Percentiles rank a stretch among this genome's conserved stretches.
Evolutionary conservation across 768 basidiomycete genomes (phyloP).

Genomic region (Termitomyces heimii): DNA sequence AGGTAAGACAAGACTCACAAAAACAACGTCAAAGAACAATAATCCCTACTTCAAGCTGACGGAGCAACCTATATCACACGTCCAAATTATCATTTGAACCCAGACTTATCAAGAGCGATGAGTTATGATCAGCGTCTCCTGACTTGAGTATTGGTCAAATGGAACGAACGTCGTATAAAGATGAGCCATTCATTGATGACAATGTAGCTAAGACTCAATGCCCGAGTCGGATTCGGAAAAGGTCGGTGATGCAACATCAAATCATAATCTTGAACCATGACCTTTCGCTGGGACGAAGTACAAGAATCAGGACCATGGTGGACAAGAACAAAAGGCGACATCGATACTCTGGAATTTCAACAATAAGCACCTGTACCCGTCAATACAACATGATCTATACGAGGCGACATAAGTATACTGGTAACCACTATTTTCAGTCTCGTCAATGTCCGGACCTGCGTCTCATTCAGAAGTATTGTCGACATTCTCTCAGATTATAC

Average conservation of each 20-base stretch:
- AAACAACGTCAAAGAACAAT: not conserved
- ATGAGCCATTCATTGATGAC: no score
- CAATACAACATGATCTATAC: not conserved
- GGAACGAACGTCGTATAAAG: not conserved
- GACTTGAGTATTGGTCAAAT: not conserved
- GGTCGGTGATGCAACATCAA: no score
- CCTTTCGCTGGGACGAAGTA: not conserved
- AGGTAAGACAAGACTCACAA: not conserved
- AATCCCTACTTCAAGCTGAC: not conserved
- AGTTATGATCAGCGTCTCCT: not conserved
- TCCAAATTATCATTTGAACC: not conserved
- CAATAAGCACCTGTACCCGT: no score
- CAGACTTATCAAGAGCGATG: not conserved
- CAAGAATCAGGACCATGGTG: not conserved
- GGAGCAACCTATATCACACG: not conserved
- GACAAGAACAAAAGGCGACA: not conserved
- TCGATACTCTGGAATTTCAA: not conserved
- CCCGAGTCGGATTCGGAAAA: not conserved
- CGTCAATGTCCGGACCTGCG: no score
- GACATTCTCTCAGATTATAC: not conserved
- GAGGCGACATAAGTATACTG: not conserved
- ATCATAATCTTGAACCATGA: not conserved
- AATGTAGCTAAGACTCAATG: no score
- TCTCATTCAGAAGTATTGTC: no score
- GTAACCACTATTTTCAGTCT: no score